These are phyloP conservation scores for Jatropha multifida DNA, from an alignment of 441 rosid species.

Conservation along the genomic window DNA sequence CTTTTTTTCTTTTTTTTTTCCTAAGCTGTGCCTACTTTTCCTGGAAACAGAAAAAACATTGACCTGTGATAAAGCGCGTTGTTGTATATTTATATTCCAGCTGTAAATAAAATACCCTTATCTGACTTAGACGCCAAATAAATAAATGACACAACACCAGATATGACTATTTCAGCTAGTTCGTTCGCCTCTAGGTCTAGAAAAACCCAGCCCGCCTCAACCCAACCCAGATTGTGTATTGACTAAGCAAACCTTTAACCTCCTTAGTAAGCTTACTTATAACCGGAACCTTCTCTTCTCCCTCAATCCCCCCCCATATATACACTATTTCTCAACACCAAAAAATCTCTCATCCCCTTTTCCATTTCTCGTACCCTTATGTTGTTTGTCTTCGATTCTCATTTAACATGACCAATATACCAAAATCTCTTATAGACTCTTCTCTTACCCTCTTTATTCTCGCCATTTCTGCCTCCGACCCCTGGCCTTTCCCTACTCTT, in stretches of 20 bases:
- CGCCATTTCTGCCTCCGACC: slow-evolving; percentile 75
- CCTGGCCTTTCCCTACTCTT: slow-evolving; percentile 72
- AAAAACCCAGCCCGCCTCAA: not conserved
- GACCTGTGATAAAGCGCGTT: not conserved
- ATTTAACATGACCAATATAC: slow-evolving; percentile 85
- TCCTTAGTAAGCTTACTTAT: not conserved
- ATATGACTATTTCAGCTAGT: slow-evolving; percentile 1
- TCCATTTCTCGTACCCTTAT: slow-evolving; percentile 3
- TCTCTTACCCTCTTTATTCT: slow-evolving; percentile 67
- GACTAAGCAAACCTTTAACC: slow-evolving; percentile 28
- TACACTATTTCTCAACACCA: slow-evolving; percentile 6
- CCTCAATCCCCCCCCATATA: slow-evolving; percentile 8
- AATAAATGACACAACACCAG: not conserved
- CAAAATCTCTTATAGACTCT: slow-evolving; percentile 70
- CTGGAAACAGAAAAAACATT: not conserved
- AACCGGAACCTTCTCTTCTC: not conserved
- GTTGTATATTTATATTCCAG: not conserved
- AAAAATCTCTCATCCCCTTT: slow-evolving; percentile 11
- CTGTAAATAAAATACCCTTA: not conserved
- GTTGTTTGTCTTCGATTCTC: slow-evolving; percentile 19
- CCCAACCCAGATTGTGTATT: slow-evolving; percentile 26
- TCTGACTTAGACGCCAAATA: slow-evolving; percentile 6
- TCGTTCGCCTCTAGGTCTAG: not conserved
- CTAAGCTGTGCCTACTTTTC: not conserved
- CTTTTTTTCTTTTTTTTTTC: not conserved